Evolutionary conservation across 2,329 filamentous ascomycete genomes (phyloP).

Genomic region (Neonectria ditissima): DNA sequence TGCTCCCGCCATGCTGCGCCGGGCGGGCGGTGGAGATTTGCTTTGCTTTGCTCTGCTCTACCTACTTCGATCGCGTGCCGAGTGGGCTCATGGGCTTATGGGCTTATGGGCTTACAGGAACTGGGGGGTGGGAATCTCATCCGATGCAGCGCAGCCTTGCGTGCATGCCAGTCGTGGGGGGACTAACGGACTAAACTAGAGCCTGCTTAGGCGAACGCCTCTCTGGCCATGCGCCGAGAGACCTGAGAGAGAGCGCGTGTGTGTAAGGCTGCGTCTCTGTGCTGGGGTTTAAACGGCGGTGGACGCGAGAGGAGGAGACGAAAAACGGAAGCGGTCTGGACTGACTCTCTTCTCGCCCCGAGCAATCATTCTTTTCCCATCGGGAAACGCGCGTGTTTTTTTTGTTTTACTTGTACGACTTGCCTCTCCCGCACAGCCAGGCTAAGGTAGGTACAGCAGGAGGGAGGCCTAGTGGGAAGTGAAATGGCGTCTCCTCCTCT

Average conservation of each 20-base stretch:
- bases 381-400: slow-evolving; percentile 16
- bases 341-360: background rate
- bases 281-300: slow-evolving; percentile 15
- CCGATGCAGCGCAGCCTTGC: slow-evolving; percentile 18
- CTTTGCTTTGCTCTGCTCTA: slow-evolving; percentile 9
- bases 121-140: slow-evolving; percentile 9
- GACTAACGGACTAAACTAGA: slow-evolving; percentile 1
- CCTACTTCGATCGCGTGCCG: slow-evolving; percentile 3
- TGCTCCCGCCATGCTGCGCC: slow-evolving; percentile 14
- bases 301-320: background rate
- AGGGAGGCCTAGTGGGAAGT: background rate
- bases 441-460: slow-evolving; percentile 8
- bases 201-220: slow-evolving; percentile 17
- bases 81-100: slow-evolving; percentile 7
- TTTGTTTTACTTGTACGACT: background rate
- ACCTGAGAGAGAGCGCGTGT: background rate
- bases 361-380: slow-evolving; percentile 10
- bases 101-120: background rate
- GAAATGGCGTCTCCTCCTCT: too few species aligned
- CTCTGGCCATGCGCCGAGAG: slow-evolving; percentile 1
- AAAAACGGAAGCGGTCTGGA: slow-evolving; percentile 16
- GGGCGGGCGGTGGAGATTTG: slow-evolving; percentile 1
- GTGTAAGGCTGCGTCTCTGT: background rate
- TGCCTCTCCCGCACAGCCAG: background rate
- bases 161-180: slow-evolving; percentile 25